phyloP scores from a whole-genome alignment of 139 green algal species.

The Asterochloris erici region DNA sequence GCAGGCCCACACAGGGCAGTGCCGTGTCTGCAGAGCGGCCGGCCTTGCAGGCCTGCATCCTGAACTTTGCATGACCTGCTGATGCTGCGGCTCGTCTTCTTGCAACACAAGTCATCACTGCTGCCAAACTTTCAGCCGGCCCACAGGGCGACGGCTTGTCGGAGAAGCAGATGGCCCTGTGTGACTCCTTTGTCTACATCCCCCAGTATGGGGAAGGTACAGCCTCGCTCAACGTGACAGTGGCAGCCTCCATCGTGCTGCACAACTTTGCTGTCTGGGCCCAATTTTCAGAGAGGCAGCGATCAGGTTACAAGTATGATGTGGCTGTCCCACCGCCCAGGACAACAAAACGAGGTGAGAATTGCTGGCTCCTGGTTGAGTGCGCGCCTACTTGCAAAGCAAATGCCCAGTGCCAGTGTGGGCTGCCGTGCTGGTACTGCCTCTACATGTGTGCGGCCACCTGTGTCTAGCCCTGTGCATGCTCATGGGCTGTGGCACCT shows the following conservation, averaged over 20 bases:
- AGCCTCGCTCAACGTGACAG: slow-evolving; percentile 92
- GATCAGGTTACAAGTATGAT: slow-evolving; percentile 75
- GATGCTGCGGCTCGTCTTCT: neutral
- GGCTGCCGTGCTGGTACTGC: too few relatives aligned
- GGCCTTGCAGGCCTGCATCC: neutral
- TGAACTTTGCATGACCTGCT: neutral
- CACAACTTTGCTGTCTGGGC: slow-evolving; percentile 92
- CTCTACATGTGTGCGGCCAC: too few relatives aligned
- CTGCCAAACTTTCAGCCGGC: neutral
- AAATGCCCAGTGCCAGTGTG: too few relatives aligned
- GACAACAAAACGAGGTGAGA: neutral
- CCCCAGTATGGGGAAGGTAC: slow-evolving; percentile 82
- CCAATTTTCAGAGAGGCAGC: slow-evolving; percentile 57
- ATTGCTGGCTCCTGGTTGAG: too few relatives aligned
- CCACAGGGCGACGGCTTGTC: slow-evolving; percentile 81
- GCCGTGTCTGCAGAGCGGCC: neutral
- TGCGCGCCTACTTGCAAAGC: too few relatives aligned
- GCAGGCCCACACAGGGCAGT: neutral
- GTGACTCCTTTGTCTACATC: slow-evolving; percentile 95
- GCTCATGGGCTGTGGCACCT: too few relatives aligned
- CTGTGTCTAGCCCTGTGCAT: too few relatives aligned
- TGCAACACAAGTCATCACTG: neutral
- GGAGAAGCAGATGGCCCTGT: slow-evolving; percentile 73
- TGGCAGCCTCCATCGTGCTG: slow-evolving; percentile 90
- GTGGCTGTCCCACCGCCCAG: slow-evolving; percentile 39